phyloP scores from a whole-genome alignment of 2,329 filamentous ascomycete genomes.

The Stagonosporopsis vannaccii region DNA sequence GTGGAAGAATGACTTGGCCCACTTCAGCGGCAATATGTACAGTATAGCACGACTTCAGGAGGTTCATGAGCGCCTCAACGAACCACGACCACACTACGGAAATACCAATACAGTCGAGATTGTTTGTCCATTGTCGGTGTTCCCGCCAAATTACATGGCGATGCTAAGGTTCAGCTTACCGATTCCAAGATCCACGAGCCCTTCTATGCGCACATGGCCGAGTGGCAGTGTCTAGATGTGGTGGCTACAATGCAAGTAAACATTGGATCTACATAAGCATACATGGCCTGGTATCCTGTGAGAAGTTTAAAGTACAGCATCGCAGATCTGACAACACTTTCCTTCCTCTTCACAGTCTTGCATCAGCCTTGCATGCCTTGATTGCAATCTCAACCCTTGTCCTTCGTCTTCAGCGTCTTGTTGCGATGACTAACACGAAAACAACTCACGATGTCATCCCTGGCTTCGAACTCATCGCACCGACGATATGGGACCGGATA shows the following conservation, averaged over 20 bases:
- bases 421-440: constrained; percentile 4
- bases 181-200: neutral
- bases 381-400: neutral
- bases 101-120: neutral
- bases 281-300: neutral
- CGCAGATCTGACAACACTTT: neutral
- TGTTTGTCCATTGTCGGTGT: constrained; percentile 4
- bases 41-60: constrained; percentile 3
- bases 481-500: constrained; percentile 17
- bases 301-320: constrained; percentile 4
- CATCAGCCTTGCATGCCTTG: too few relatives aligned
- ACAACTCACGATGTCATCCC: constrained; percentile 7
- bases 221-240: constrained; percentile 6
- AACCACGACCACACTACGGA: neutral
- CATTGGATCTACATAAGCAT: constrained; percentile 12
- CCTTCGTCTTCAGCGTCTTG: neutral
- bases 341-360: neutral
- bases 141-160: constrained; percentile 8
- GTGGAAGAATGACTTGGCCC: neutral
- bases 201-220: neutral
- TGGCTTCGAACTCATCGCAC: constrained; percentile 14
- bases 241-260: neutral
- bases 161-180: constrained; percentile 7
- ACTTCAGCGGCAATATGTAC: neutral
- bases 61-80: neutral